Evolutionary conservation across 805 yeast genomes (phyloP).

Genomic region (Ogataea ramenticola): DNA sequence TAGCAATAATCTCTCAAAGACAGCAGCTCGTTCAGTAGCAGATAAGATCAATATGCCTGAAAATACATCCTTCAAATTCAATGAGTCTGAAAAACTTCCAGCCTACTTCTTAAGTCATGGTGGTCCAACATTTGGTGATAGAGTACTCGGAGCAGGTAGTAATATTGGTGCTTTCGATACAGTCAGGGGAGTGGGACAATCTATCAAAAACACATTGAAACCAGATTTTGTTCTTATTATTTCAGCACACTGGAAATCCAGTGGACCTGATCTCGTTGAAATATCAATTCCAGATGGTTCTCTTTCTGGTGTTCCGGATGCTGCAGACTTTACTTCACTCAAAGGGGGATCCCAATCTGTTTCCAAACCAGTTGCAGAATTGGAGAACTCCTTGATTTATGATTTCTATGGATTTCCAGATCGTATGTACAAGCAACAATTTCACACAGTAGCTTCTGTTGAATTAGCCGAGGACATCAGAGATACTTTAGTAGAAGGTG

Average conservation of each 20-base stretch:
- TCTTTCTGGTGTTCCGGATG: too few species aligned
- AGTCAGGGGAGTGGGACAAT: conserved; percentile 42
- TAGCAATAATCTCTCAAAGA: not conserved
- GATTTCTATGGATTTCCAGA: conserved; percentile 72
- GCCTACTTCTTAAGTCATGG: conserved; percentile 75
- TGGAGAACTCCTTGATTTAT: conserved; percentile 54
- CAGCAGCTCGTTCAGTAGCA: not conserved
- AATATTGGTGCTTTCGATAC: conserved; percentile 52
- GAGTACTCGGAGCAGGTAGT: conserved; percentile 40
- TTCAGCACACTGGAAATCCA: conserved; percentile 75
- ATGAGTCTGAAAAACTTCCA: conserved; percentile 32
- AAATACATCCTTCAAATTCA: conserved; percentile 7
- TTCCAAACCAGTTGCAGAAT: not conserved
- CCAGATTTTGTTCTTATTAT: conserved; percentile 63
- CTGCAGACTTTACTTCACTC: too few species aligned
- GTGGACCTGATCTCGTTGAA: conserved; percentile 34
- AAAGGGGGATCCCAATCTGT: too few species aligned
- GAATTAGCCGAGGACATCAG: conserved; percentile 38
- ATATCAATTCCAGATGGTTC: conserved; percentile 34
- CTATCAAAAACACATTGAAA: conserved; percentile 39
- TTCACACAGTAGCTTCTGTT: conserved; percentile 41
- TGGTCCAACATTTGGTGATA: conserved; percentile 71
- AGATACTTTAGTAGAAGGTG: conserved; percentile 31
- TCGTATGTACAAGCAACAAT: conserved; percentile 54
- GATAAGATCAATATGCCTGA: not conserved